Evolutionary conservation across 371 early-diverging fungal genomes (phyloP).

Genomic region (Syncephalastrum racemosum): DNA sequence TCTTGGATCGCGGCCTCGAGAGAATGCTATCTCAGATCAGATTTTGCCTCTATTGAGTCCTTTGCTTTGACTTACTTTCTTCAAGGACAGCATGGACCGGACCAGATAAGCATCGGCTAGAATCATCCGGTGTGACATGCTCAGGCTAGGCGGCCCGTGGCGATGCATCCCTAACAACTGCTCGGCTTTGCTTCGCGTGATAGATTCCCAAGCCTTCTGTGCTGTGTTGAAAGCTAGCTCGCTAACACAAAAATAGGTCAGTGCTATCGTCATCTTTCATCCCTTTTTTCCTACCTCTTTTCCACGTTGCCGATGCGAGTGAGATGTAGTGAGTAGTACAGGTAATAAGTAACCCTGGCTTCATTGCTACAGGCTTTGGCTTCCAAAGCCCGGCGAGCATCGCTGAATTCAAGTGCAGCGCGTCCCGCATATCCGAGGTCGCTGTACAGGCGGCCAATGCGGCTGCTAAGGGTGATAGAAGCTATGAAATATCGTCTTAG

Average conservation of each 20-base stretch:
- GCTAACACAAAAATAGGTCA: background rate
- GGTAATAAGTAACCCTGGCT: slow-evolving; percentile 28
- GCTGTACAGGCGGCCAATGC: slow-evolving; percentile 54
- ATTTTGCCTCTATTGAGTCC: background rate
- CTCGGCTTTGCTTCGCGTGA: background rate
- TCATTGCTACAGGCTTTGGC: slow-evolving; percentile 17
- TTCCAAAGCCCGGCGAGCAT: slow-evolving; percentile 43
- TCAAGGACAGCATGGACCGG: slow-evolving; percentile 17
- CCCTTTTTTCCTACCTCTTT: slow-evolving; percentile 22
- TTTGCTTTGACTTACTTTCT: slow-evolving; percentile 4
- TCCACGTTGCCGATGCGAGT: slow-evolving; percentile 39
- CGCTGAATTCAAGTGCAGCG: slow-evolving; percentile 54
- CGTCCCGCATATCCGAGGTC: slow-evolving; percentile 69
- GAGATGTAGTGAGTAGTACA: slow-evolving; percentile 46
- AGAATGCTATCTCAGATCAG: background rate
- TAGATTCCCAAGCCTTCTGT: slow-evolving; percentile 10
- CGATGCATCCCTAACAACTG: background rate
- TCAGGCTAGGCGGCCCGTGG: background rate
- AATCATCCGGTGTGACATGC: slow-evolving; percentile 2
- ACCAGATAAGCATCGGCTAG: slow-evolving; percentile 22
- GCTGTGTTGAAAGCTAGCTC: slow-evolving; percentile 16
- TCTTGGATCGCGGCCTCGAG: slow-evolving; percentile 22
- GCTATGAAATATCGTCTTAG: slow-evolving; percentile 23
- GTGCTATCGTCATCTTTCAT: background rate
- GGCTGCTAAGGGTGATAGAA: slow-evolving; percentile 46